Evolutionary conservation across 1,284 basidiomycete genomes (phyloP).

Genomic region (Cryptococcus sp.): DNA sequence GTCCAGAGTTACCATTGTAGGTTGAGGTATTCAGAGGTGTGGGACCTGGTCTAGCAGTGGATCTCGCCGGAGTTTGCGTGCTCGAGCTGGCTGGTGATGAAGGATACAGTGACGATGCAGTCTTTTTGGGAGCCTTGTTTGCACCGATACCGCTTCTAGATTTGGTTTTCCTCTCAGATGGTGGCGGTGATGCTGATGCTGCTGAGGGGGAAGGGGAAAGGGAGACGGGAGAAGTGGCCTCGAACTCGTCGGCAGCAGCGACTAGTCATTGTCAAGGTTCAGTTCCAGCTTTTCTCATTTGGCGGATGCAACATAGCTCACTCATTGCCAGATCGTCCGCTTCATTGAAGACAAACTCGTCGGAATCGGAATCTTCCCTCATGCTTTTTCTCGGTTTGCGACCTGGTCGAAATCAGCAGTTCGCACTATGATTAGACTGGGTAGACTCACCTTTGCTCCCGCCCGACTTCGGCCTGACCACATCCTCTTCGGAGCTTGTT

Average conservation of each 20-base stretch:
- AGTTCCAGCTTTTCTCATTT: not conserved
- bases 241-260: conserved; percentile 44
- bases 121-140: conserved; percentile 26
- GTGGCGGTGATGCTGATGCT: conserved; percentile 32
- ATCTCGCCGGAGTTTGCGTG: too few relatives aligned
- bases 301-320: conserved; percentile 15
- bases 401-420: conserved; percentile 14
- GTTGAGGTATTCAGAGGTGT: not conserved
- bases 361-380: conserved; percentile 42
- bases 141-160: conserved; percentile 17
- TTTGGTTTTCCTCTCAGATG: conserved; percentile 17
- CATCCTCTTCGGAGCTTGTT: conserved; percentile 24
- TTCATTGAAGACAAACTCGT: conserved; percentile 48
- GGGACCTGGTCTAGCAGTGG: not conserved
- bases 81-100: conserved; percentile 9
- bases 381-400: conserved; percentile 44
- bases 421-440: not conserved
- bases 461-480: conserved; percentile 12
- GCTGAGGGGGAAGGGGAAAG: conserved; percentile 41
- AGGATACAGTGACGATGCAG: conserved; percentile 15
- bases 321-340: conserved; percentile 46
- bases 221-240: conserved; percentile 32
- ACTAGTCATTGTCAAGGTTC: conserved; percentile 18
- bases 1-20: not conserved
- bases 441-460: conserved; percentile 5